These are phyloP conservation scores for Sugiyamaella novakii DNA, from an alignment of 1,139 yeast species.

Conservation along the genomic window DNA sequence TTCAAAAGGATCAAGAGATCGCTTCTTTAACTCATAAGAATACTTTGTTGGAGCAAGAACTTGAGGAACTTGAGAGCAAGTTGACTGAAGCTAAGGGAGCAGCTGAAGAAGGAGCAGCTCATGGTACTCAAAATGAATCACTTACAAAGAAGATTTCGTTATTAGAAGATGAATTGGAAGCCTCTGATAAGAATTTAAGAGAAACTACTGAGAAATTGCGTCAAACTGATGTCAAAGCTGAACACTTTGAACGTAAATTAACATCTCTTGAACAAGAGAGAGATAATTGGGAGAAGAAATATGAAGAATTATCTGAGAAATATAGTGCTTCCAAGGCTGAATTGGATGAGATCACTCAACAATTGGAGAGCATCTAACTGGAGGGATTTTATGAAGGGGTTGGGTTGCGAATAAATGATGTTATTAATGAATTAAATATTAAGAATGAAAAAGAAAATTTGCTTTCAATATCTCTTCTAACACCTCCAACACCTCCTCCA, in stretches of 20 bases:
- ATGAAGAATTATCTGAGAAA: conserved; percentile 82
- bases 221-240: conserved; percentile 95
- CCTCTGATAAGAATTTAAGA: conserved; percentile 86
- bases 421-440: not conserved
- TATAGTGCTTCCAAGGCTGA: conserved; percentile 84
- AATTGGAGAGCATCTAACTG: conserved; percentile 76
- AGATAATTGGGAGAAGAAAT: conserved; percentile 89
- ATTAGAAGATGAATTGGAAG: conserved; percentile 93
- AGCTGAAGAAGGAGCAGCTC: conserved; percentile 90
- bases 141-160: conserved; percentile 89
- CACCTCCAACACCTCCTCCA: not conserved
- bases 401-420: not conserved
- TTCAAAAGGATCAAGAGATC: conserved; percentile 93
- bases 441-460: not conserved
- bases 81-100: conserved; percentile 80
- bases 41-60: conserved; percentile 84
- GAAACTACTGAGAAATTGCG: conserved; percentile 93
- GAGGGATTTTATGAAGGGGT: not conserved
- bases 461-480: not conserved
- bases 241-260: conserved; percentile 94
- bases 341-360: conserved; percentile 91
- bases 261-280: conserved; percentile 89
- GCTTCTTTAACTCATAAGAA: conserved; percentile 91
- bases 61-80: conserved; percentile 82
- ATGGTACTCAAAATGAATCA: conserved; percentile 87